Evolutionary conservation across 495 filamentous ascomycete species (phyloP), one percentile per base, ranked within the genome.

Genomic region (Aspergillus affinis): DNA sequence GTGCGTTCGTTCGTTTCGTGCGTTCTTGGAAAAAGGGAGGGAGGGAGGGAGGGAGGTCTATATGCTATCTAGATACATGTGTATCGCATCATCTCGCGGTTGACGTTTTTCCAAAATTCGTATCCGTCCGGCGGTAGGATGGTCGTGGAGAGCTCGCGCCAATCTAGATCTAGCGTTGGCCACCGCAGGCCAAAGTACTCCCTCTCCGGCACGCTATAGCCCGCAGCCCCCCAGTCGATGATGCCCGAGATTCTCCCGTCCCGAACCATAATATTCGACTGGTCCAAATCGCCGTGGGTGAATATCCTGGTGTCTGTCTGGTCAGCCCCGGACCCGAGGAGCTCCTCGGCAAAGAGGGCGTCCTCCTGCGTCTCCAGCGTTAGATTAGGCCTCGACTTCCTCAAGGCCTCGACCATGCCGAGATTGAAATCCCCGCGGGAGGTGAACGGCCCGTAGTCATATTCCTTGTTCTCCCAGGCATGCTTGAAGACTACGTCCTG

Each of bases 141-240:
- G 18, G 26, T 27, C 2, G 19, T 23, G 44, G 51, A 27, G 30
- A 62, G 48, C n/a, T 61, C 58, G 12, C 46, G 45, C 65, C 61
- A 67, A 2, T 57, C 48, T 54, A 15, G 12, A 51, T 61, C 60
- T 18, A 65, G 5, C 3, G 60, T 57, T 46, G 47, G 47, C 57
- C 65, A 61, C 29, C 58, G 50, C n/a, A 61, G 30, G 21, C 44
- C 51, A 47, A 61, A 63, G 27, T 59, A 63, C 21, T 65, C 65
- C 41, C 62, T 65, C 49, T 26, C 65, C n/a, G 57, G 41, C 7
- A 55, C 49, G 49, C 60, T 63, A 27, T 63, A 65, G 15, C 62
- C 65, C 44, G 66, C 66, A 20, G 36, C 65, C 41, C 65, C 58
- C 65, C 57, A 67, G 50, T 64, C 62, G 6, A 67, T 54, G 46